Evolutionary conservation across 306 rosid genomes (phyloP).

Genomic region (Rosa multiflora): DNA sequence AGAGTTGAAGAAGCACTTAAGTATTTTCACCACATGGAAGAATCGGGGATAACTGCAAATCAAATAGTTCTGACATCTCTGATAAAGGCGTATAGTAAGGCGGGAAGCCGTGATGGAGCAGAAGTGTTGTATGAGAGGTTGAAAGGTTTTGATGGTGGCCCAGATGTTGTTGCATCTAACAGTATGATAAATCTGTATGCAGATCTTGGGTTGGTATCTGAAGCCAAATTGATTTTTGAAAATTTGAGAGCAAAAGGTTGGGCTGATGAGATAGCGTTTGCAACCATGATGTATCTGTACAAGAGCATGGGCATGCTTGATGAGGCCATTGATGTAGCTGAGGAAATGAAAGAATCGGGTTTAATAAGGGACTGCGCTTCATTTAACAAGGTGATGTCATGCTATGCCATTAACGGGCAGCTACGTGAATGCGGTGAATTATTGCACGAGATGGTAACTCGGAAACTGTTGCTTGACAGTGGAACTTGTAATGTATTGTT

Average conservation of each 20-base stretch:
- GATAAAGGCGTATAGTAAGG: conserved; percentile 74
- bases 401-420: conserved; percentile 63
- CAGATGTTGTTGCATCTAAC: conserved; percentile 68
- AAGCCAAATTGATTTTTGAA: conserved; percentile 67
- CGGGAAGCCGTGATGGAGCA: conserved; percentile 65
- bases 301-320: conserved; percentile 65
- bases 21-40: conserved; percentile 60
- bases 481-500: conserved; percentile 65
- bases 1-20: conserved; percentile 64
- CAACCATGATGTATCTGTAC: conserved; percentile 73
- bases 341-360: conserved; percentile 77
- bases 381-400: conserved; percentile 64
- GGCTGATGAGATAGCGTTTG: conserved; percentile 64
- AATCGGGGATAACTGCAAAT: conserved; percentile 64
- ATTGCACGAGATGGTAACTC: conserved; percentile 69
- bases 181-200: conserved; percentile 74
- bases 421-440: conserved; percentile 71
- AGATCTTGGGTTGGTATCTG: conserved; percentile 71
- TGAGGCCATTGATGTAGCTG: conserved; percentile 76
- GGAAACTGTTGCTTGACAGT: conserved; percentile 64
- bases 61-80: conserved; percentile 64
- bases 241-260: conserved; percentile 53
- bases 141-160: conserved; percentile 61
- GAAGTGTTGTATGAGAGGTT: conserved; percentile 51
- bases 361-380: conserved; percentile 70